Base-by-base conservation (phyloP, 306 rosid genomes). In the Quercus cerris region DNA sequence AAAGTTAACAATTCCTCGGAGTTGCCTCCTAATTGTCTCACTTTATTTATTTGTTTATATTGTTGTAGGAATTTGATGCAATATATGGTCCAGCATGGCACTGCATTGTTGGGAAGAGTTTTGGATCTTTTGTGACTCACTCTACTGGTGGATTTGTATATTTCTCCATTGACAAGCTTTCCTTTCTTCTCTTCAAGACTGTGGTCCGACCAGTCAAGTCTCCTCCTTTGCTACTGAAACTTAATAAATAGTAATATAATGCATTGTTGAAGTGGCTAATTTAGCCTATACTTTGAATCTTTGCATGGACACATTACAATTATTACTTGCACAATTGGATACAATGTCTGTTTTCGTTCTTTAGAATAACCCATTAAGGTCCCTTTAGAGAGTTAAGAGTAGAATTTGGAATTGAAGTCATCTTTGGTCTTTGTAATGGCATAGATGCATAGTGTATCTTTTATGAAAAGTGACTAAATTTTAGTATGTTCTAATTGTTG, bases 101-200 rank as follows among this genome's bases (percentile, higher is more conserved):
- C 64, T 81, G 84, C 76, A 63, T 81, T 19, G 84, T 58, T 63
- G 84, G 84, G 56, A 81, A 81, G 63, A 76, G 77, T 19, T 81
- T 59, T 23, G 84, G 84, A 22, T 80, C 84, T 73, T 75, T 80
- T 44, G 84, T 80, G 79, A 80, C 84, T 1, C 75, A 75, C 57
- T 80, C 84, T 19, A 67, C 70, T 20, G 84, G 84, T 10, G 84
- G 84, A 17, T 80, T 80, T 69, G 71, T 80, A n/a, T 80, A 80
- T 67, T 80, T 52, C 57, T 80, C 80, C 9, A 33, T 80, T n/a
- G 84, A 68, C 52, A 80, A 80, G 49, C 71, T 80, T 18, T 74
- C 79, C 5, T 80, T 80, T 75, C 80, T 80, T 38, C 71, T 80
- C 13, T 80, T 80, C 75, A 80, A 75, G 61, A 80, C 84, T n/a